These are phyloP conservation scores for Colletotrichum liriopes DNA, from an alignment of 2,329 filamentous ascomycete species.

Conservation along the genomic window DNA sequence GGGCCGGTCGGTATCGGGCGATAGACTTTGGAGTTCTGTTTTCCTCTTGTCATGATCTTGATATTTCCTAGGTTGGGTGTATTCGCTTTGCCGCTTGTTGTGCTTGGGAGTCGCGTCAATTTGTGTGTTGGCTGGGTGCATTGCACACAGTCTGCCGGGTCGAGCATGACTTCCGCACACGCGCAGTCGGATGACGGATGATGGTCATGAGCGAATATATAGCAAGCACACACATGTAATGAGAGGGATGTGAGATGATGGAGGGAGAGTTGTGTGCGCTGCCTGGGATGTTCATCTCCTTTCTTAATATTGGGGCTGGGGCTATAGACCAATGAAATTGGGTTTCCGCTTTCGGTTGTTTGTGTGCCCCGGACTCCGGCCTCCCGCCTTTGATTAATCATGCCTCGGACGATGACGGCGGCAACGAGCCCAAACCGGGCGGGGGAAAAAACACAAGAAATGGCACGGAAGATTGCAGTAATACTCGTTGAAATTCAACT, in stretches of 20 bases:
- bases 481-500: not conserved
- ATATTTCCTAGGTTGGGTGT: too few relatives aligned
- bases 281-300: not conserved
- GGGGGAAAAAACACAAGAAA: too few relatives aligned
- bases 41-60: not conserved
- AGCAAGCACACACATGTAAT: not conserved
- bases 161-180: too few relatives aligned
- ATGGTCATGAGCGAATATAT: not conserved
- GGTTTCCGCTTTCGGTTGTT: not conserved
- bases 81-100: not conserved
- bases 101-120: not conserved
- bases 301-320: not conserved
- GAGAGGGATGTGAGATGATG: not conserved
- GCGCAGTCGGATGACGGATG: too few relatives aligned
- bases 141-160: too few relatives aligned
- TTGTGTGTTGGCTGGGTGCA: not conserved
- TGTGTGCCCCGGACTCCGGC: too few relatives aligned
- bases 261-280: not conserved
- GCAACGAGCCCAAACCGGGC: not conserved
- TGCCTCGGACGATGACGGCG: not conserved
- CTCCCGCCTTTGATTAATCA: too few relatives aligned
- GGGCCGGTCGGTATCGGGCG: not conserved
- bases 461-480: not conserved
- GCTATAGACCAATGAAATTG: not conserved
- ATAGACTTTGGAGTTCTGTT: too few relatives aligned